Evolutionary conservation across 768 basidiomycete species (phyloP).

Genomic region (Hericium rajendrae): DNA sequence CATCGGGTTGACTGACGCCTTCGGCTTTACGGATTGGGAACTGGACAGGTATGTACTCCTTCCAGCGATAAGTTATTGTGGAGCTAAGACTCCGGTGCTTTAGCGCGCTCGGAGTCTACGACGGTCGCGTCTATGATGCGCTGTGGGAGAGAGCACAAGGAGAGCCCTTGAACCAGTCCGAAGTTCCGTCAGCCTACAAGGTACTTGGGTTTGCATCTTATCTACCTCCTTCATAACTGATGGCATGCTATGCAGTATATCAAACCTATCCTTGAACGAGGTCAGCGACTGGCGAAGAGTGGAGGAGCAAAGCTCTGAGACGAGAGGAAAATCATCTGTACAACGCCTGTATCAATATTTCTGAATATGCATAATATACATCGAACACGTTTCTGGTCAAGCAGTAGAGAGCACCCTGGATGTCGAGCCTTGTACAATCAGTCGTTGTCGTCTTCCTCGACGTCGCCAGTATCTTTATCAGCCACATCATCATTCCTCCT

Average conservation of each 20-base stretch:
- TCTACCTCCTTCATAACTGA: background rate
- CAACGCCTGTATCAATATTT: no score
- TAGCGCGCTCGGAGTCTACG: conserved; percentile 53
- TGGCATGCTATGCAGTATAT: conserved; percentile 25
- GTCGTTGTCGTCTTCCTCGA: background rate
- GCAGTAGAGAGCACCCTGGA: background rate
- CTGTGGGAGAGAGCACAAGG: conserved; percentile 48
- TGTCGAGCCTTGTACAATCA: background rate
- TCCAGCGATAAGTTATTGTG: no score
- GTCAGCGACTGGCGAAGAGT: conserved; percentile 27
- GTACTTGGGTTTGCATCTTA: conserved; percentile 19
- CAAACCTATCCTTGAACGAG: conserved; percentile 41
- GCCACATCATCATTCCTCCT: background rate
- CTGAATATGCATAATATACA: background rate
- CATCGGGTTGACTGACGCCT: conserved; percentile 62
- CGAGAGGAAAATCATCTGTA: no score
- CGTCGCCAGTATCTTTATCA: background rate
- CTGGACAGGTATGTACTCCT: conserved; percentile 44
- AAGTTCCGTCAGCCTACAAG: conserved; percentile 47
- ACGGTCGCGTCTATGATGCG: conserved; percentile 61
- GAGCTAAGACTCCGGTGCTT: background rate
- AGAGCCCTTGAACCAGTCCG: conserved; percentile 49
- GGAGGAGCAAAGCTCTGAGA: conserved; percentile 5
- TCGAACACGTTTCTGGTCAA: background rate
- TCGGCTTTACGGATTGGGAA: conserved; percentile 70